These are phyloP conservation scores for Dendrostoma leiphaemia DNA, from an alignment of 2,329 filamentous ascomycete genomes.

Conservation along the genomic window DNA sequence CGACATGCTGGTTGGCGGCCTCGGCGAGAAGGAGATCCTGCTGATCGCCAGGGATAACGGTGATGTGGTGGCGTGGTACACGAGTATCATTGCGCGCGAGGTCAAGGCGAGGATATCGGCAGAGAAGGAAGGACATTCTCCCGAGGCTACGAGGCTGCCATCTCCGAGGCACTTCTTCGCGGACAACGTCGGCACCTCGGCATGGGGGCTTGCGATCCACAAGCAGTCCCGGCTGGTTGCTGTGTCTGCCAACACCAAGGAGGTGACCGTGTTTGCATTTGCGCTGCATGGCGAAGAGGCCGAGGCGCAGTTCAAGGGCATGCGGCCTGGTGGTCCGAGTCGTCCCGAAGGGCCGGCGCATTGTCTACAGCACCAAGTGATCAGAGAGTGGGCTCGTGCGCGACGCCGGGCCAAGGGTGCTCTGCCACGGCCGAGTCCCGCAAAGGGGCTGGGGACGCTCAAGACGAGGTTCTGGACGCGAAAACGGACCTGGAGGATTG, in stretches of 20 bases:
- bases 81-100: slow-evolving; percentile 46
- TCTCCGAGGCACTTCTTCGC: slow-evolving; percentile 60
- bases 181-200: slow-evolving; percentile 72
- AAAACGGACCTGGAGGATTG: slow-evolving; percentile 48
- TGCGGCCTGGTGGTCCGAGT: not conserved
- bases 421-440: not conserved
- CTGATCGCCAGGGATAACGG: slow-evolving; percentile 71
- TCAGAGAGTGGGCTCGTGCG: not conserved
- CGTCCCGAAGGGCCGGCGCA: not conserved
- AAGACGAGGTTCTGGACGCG: slow-evolving; percentile 39
- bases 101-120: slow-evolving; percentile 31
- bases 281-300: slow-evolving; percentile 29
- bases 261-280: slow-evolving; percentile 53
- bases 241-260: slow-evolving; percentile 71
- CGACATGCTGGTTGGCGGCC: slow-evolving; percentile 64
- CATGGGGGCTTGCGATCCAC: slow-evolving; percentile 89
- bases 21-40: slow-evolving; percentile 69
- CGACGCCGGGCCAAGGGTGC: no score
- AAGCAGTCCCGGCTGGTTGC: slow-evolving; percentile 79
- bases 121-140: not conserved
- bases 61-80: slow-evolving; percentile 71
- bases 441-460: slow-evolving; percentile 16
- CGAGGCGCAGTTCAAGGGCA: not conserved
- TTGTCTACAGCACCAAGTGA: not conserved
- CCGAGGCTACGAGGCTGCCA: not conserved